Percentiles rank a stretch among this genome's conserved stretches.
Conservation (phyloP, 129 eudicot genomes). For the Dittrichia graveolens region DNA sequence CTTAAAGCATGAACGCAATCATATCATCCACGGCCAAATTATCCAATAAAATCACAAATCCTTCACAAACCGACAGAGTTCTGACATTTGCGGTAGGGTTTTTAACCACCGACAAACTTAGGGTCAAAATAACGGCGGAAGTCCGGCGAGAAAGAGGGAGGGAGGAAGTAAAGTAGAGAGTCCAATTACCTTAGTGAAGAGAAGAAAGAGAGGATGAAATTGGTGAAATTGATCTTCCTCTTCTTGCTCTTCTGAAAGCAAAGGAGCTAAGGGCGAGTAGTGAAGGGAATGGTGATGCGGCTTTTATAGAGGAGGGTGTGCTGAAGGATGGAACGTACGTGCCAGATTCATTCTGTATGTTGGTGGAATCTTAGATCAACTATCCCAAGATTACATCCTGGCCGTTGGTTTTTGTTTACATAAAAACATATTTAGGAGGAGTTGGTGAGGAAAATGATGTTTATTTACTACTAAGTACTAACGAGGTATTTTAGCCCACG, state of each 20-base stretch:
- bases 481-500: too few species aligned
- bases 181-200: constrained; percentile 33
- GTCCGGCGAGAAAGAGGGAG: constrained; percentile 13
- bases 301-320: constrained; percentile 22
- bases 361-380: constrained; percentile 26
- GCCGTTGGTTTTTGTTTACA: constrained; percentile 18
- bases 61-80: not conserved
- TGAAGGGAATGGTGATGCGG: constrained; percentile 1
- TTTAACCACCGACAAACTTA: constrained; percentile 5
- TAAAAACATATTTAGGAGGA: not conserved
- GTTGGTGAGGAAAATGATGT: constrained; percentile 30
- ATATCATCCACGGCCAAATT: too few species aligned
- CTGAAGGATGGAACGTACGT: constrained; percentile 22
- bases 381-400: not conserved
- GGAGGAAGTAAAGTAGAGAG: not conserved
- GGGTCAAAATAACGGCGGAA: not conserved
- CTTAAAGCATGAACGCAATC: not conserved
- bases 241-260: constrained; percentile 36
- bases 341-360: constrained; percentile 40
- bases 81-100: not conserved
- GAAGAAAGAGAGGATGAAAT: constrained; percentile 16
- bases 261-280: constrained; percentile 37
- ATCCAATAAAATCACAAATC: not conserved
- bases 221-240: not conserved
- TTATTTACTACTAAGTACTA: not conserved